Percentiles rank a stretch among this genome's conserved stretches.
Evolutionary conservation across 179 eudicot species (phyloP).

Genomic region (Vitellaria paradoxa): DNA sequence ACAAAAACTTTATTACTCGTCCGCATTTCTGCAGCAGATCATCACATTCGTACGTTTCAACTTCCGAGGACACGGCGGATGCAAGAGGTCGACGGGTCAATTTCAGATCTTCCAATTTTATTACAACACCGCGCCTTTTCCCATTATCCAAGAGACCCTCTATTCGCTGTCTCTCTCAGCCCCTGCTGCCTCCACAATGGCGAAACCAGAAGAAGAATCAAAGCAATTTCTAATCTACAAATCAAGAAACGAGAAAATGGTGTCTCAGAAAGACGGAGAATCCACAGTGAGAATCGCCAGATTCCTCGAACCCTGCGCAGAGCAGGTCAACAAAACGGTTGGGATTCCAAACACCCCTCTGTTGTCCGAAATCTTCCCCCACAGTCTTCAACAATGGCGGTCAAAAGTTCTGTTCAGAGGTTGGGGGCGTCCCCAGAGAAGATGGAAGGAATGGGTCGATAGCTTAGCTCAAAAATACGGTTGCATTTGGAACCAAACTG

Average conservation of each 20-base stretch:
- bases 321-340: neutral
- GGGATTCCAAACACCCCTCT: slow-evolving; percentile 5
- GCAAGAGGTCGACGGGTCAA: no score
- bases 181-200: neutral
- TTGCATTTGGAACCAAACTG: slow-evolving; percentile 10
- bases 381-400: slow-evolving; percentile 1
- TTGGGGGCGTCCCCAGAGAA: neutral
- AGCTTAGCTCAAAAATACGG: neutral
- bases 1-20: no score
- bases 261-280: neutral
- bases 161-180: neutral
- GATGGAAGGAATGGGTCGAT: slow-evolving; percentile 14
- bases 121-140: neutral
- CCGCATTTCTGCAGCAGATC: no score
- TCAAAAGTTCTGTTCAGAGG: slow-evolving; percentile 14
- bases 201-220: neutral
- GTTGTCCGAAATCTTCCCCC: slow-evolving; percentile 1
- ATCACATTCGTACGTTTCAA: neutral
- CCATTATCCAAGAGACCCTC: neutral
- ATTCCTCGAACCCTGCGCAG: slow-evolving; percentile 5
- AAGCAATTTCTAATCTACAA: neutral
- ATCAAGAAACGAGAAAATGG: neutral
- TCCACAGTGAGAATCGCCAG: neutral
- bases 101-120: neutral
- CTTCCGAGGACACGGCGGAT: neutral